Base-by-base conservation (phyloP, 495 filamentous ascomycete species). In the Hypoxylon perforatum region DNA sequence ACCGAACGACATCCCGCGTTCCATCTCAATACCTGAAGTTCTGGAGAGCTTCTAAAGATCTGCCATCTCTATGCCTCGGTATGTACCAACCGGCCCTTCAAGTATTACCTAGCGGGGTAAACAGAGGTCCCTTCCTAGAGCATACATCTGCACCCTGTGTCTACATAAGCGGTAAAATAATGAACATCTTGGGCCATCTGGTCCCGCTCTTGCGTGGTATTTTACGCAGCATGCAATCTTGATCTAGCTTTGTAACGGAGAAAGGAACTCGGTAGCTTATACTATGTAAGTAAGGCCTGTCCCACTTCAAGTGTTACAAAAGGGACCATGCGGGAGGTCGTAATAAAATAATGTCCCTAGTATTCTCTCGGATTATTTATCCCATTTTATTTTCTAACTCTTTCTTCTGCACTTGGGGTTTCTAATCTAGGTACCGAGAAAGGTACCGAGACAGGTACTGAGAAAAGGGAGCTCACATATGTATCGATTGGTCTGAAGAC, bases 181-280 rank as follows among this genome's bases (percentile, higher is more conserved):
- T 39, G 18, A 61, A 3, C 25, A 69, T 69, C 66, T 69, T 64
- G 60, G 66, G 38, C 61, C 61, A 57, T 63, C 65, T 62, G 44
- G 61, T 64, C 61, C 59, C 65, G 60, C 65, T 63, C 60, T 52
- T 21, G 54, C 58, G 65, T 55, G 44, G 60, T 63, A 63, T 63
- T 63, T 38, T 39, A 50, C 33, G 64, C 55, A 48, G 49, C 44
- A 61, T 69, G 52, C 56, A 56, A 69, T 69, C 66, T 69, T 64
- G 61, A 69, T 69, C 60, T 69, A 49, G 66, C 60, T 49, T 63
- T 54, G 60, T 30, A 60, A 63, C 53, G 49, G 11, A 5, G 36
- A 60, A n/a, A n/a, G 53, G 14, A 19, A 52, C 5, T 49, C 57
- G 48, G 49, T 18, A 54, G 17, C n/a, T n/a, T n/a, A n/a, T n/a